Evolutionary conservation across 768 basidiomycete genomes (phyloP).

Genomic region (Macrolepiota albuminosa): DNA sequence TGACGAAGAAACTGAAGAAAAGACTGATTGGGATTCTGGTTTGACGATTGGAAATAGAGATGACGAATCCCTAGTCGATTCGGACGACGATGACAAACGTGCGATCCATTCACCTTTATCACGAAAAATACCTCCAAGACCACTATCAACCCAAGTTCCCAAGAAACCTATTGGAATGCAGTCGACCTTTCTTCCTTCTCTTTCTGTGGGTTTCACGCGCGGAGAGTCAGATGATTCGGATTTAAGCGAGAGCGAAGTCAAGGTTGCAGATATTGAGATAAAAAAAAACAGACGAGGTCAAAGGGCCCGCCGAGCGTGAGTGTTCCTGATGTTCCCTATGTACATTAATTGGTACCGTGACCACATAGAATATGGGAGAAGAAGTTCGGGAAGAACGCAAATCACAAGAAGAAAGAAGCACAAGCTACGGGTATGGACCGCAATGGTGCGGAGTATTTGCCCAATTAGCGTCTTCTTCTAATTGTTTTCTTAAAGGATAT

Average conservation of each 20-base stretch:
- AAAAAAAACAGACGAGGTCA: conserved; percentile 93
- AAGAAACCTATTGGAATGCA: conserved; percentile 23
- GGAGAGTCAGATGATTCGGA: conserved; percentile 81
- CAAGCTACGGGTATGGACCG: conserved; percentile 11
- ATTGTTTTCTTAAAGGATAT: neutral
- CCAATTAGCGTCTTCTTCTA: neutral
- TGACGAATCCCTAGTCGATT: conserved; percentile 24
- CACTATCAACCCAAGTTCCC: conserved; percentile 21
- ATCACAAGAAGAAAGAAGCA: conserved; percentile 75
- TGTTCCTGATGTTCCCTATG: conserved; percentile 17
- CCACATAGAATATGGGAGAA: conserved; percentile 94
- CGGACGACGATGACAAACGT: conserved; percentile 29
- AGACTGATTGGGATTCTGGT: conserved; percentile 52
- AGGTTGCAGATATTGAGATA: conserved; percentile 41
- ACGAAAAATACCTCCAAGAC: conserved; percentile 15
- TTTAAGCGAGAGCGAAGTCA: conserved; percentile 59
- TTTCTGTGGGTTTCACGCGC: conserved; percentile 79
- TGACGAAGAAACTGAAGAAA: conserved; percentile 24
- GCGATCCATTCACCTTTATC: conserved; percentile 17
- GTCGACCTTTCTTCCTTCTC: conserved; percentile 81
- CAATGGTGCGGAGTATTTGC: conserved; percentile 2
- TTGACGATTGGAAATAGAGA: conserved; percentile 30
- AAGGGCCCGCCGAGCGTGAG: conserved; percentile 90
- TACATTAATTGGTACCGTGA: conserved; percentile 1
- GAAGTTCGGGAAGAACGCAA: conserved; percentile 87